Evolutionary conservation across 768 basidiomycete species (phyloP).

Genomic region (Xerocomus brunneocitrinus): DNA sequence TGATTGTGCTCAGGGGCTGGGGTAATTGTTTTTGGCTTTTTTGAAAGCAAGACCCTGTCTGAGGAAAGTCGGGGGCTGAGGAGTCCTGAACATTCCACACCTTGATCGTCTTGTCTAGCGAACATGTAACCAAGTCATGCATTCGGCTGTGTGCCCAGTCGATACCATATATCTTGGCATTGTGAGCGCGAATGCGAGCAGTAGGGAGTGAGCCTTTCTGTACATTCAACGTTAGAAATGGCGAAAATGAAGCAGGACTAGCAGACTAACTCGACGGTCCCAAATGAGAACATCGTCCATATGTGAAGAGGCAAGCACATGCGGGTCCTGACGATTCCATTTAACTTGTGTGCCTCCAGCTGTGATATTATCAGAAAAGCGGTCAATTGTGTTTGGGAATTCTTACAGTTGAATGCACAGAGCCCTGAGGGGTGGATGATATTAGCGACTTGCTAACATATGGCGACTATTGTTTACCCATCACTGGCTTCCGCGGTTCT

Average conservation of each 20-base stretch:
- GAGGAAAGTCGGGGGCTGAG: slow-evolving; percentile 14
- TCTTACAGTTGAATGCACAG: slow-evolving; percentile 52
- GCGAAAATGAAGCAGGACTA: neutral
- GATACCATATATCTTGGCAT: slow-evolving; percentile 94
- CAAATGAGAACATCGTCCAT: slow-evolving; percentile 84
- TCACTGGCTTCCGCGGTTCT: slow-evolving; percentile 61
- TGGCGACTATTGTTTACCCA: slow-evolving; percentile 38
- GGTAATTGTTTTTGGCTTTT: slow-evolving; percentile 7
- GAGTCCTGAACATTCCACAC: slow-evolving; percentile 52
- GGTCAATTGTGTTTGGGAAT: neutral
- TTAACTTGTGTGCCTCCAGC: slow-evolving; percentile 94
- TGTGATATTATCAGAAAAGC: slow-evolving; percentile 24
- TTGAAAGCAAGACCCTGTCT: slow-evolving; percentile 3
- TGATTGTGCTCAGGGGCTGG: slow-evolving; percentile 49
- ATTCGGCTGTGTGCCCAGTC: slow-evolving; percentile 82
- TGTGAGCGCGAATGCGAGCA: slow-evolving; percentile 71
- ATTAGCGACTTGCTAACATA: neutral
- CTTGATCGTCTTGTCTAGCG: slow-evolving; percentile 91
- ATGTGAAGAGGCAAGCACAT: slow-evolving; percentile 88
- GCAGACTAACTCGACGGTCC: slow-evolving; percentile 76
- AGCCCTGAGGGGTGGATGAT: slow-evolving; percentile 37
- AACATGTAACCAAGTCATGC: slow-evolving; percentile 90
- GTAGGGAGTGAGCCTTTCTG: slow-evolving; percentile 89
- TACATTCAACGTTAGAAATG: slow-evolving; percentile 1
- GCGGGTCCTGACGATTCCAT: slow-evolving; percentile 86